Conservation (phyloP, 768 basidiomycete species). For the Boletus rubropictus region DNA sequence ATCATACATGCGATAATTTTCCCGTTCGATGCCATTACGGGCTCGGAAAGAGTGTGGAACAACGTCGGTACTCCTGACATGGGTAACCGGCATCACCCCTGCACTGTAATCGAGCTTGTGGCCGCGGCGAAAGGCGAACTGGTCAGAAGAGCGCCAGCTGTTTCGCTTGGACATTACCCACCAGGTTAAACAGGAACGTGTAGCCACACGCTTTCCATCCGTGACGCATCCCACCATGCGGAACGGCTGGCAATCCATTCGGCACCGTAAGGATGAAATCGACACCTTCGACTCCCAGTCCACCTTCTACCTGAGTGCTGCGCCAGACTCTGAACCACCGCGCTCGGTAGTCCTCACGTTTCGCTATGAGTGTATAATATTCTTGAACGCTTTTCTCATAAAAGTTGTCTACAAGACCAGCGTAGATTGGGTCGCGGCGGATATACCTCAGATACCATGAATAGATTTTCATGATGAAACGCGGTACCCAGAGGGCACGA, state of each 20-base stretch:
- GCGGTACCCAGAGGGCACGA: slow-evolving; percentile 41
- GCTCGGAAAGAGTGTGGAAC: slow-evolving; percentile 21
- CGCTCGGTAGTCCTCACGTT: slow-evolving; percentile 39
- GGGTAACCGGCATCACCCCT: slow-evolving; percentile 41
- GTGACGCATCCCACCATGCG: slow-evolving; percentile 47
- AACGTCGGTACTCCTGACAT: slow-evolving; percentile 34
- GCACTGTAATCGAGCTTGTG: slow-evolving; percentile 40
- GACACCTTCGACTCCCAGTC: slow-evolving; percentile 37
- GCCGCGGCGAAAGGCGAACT: neutral
- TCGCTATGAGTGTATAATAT: slow-evolving; percentile 44
- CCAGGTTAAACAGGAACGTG: slow-evolving; percentile 64
- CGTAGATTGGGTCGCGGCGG: slow-evolving; percentile 47
- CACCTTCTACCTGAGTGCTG: slow-evolving; percentile 17
- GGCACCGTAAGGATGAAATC: slow-evolving; percentile 63
- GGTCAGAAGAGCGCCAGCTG: neutral
- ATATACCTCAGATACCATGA: slow-evolving; percentile 49
- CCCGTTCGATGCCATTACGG: slow-evolving; percentile 36
- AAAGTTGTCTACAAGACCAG: slow-evolving; percentile 46
- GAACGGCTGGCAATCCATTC: slow-evolving; percentile 55
- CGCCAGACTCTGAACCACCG: slow-evolving; percentile 37
- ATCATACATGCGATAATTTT: slow-evolving; percentile 39
- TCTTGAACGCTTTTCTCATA: slow-evolving; percentile 46
- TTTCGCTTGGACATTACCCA: slow-evolving; percentile 25
- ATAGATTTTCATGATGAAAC: slow-evolving; percentile 42
- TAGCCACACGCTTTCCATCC: slow-evolving; percentile 56